phyloP scores from a whole-genome alignment of 441 rosid species.

The Francoa sonchifolia region DNA sequence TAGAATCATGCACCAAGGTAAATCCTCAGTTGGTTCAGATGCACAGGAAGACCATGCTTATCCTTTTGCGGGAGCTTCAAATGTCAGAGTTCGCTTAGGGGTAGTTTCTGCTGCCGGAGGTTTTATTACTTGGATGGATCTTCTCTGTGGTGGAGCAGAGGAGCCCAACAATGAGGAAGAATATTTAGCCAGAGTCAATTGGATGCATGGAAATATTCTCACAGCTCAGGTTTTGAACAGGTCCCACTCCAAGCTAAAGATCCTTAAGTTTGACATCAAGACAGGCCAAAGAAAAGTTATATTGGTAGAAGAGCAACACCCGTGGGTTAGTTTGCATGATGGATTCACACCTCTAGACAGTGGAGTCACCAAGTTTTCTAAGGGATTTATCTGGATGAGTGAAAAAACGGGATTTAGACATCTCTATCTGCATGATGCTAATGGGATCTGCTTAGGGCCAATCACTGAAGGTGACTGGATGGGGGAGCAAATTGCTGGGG shows the following conservation, averaged over 20 bases:
- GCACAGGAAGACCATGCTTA: constrained; percentile 92
- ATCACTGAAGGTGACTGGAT: constrained; percentile 86
- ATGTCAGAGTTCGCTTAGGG: constrained; percentile 74
- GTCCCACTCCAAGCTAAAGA: constrained; percentile 53
- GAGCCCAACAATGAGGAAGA: constrained; percentile 38
- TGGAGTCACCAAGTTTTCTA: constrained; percentile 35
- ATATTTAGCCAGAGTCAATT: constrained; percentile 75
- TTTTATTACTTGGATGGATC: constrained; percentile 73
- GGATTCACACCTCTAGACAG: constrained; percentile 79
- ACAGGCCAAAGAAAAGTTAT: constrained; percentile 54
- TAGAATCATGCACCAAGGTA: constrained; percentile 97
- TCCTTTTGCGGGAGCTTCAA: constrained; percentile 86
- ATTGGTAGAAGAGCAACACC: constrained; percentile 50
- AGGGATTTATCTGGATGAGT: constrained; percentile 91
- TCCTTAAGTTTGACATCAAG: constrained; percentile 56
- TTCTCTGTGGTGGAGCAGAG: constrained; percentile 57
- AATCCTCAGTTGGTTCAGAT: constrained; percentile 62
- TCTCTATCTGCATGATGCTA: constrained; percentile 64
- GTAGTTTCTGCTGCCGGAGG: constrained; percentile 70
- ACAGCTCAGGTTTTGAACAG: constrained; percentile 66
- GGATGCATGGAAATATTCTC: constrained; percentile 78
- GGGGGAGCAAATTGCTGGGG: constrained; percentile 88
- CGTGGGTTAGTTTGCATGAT: constrained; percentile 84
- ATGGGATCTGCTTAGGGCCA: constrained; percentile 63
- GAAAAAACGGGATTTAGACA: constrained; percentile 83